phyloP scores from a whole-genome alignment of 495 filamentous ascomycete species.

The Evernia prunastri region DNA sequence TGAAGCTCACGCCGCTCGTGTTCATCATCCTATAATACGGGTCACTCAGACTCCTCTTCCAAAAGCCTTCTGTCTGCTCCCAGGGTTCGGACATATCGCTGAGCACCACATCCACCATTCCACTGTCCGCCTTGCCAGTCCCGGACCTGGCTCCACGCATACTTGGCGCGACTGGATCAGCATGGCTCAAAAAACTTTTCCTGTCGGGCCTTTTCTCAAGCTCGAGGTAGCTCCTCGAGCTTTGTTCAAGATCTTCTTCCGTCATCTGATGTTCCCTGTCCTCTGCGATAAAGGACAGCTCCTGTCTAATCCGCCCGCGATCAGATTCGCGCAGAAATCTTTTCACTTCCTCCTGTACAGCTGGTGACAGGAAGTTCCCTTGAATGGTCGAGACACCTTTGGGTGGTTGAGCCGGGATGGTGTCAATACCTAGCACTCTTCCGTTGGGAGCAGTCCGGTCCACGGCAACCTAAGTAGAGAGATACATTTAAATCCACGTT shows the following conservation, averaged over 20 bases:
- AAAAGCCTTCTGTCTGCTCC: conserved; percentile 68
- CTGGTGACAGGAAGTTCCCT: conserved; percentile 73
- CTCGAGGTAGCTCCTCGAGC: conserved; percentile 30
- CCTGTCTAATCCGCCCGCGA: conserved; percentile 43
- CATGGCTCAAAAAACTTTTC: neutral
- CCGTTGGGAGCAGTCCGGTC: conserved; percentile 68
- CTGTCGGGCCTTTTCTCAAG: conserved; percentile 28
- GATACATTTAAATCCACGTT: neutral
- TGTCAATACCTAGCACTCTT: conserved; percentile 80
- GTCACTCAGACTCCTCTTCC: conserved; percentile 81
- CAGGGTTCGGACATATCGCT: conserved; percentile 99
- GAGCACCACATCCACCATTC: conserved; percentile 84
- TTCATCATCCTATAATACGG: conserved; percentile 98
- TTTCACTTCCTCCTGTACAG: conserved; percentile 67
- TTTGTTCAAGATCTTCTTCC: conserved; percentile 20
- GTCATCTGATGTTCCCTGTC: conserved; percentile 31
- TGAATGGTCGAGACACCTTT: conserved; percentile 87
- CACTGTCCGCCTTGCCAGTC: conserved; percentile 29
- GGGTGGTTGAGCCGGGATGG: conserved; percentile 86
- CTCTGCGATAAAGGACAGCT: conserved; percentile 25
- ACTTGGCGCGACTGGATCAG: neutral
- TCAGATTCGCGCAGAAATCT: conserved; percentile 62
- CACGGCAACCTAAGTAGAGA: conserved; percentile 62
- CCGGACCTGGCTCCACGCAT: conserved; percentile 2
- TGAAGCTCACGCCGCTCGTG: conserved; percentile 77